phyloP scores from a whole-genome alignment of 2,329 filamentous ascomycete genomes.

The Plectosphaerella cucumerina region DNA sequence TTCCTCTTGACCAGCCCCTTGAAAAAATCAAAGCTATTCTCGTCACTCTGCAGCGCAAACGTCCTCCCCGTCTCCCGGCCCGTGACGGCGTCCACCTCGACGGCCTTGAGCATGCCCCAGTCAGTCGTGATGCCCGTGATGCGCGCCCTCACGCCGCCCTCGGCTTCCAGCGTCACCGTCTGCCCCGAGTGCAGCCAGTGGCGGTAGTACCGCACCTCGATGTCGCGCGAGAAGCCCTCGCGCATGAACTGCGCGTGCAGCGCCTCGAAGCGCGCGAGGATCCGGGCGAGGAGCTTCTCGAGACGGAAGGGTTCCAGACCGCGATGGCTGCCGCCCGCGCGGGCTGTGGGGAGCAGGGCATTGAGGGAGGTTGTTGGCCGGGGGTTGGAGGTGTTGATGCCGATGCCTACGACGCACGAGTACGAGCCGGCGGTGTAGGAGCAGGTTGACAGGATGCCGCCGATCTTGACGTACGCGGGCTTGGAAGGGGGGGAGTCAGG shows the following conservation, averaged over 20 bases:
- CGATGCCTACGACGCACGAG: slow-evolving; percentile 80
- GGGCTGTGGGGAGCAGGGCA: slow-evolving; percentile 55
- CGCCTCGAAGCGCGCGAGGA: slow-evolving; percentile 73
- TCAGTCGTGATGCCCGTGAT: slow-evolving; percentile 89
- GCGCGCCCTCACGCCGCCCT: slow-evolving; percentile 68
- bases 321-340: slow-evolving; percentile 21
- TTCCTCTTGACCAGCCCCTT: slow-evolving; percentile 81
- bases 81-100: slow-evolving; percentile 72
- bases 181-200: slow-evolving; percentile 83
- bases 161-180: slow-evolving; percentile 69
- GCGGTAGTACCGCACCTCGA: slow-evolving; percentile 75
- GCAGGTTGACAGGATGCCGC: slow-evolving; percentile 88
- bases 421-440: slow-evolving; percentile 74
- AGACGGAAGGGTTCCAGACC: slow-evolving; percentile 56
- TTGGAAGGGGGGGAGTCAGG: slow-evolving; percentile 45
- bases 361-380: slow-evolving; percentile 85
- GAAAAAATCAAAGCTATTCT: slow-evolving; percentile 98
- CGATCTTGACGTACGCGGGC: slow-evolving; percentile 75
- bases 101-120: slow-evolving; percentile 80
- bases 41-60: slow-evolving; percentile 88
- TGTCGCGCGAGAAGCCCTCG: slow-evolving; percentile 66
- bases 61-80: slow-evolving; percentile 72
- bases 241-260: slow-evolving; percentile 72
- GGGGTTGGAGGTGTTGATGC: slow-evolving; percentile 79
- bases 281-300: slow-evolving; percentile 77